phyloP scores from a whole-genome alignment of 805 yeast genomes.

The Saccharomyces kudriavzevii region DNA sequence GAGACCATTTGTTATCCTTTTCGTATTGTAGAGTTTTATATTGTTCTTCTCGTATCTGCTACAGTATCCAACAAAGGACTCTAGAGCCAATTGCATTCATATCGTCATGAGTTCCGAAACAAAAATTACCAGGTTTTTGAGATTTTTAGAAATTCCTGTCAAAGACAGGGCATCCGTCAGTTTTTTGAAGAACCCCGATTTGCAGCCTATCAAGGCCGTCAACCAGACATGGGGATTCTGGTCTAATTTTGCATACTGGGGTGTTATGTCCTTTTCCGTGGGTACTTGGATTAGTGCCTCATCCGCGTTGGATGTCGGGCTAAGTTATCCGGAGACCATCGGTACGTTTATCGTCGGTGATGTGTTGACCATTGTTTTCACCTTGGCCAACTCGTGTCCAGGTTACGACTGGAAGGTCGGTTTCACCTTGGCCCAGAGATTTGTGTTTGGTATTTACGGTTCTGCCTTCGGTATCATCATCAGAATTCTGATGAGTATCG shows the following conservation, averaged over 20 bases:
- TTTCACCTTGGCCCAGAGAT: constrained; percentile 38
- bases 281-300: constrained; percentile 41
- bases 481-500: constrained; percentile 38
- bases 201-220: constrained; percentile 21
- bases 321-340: constrained; percentile 39
- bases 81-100: not conserved
- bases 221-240: constrained; percentile 35
- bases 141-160: constrained; percentile 27
- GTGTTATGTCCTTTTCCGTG: constrained; percentile 37
- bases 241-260: constrained; percentile 39
- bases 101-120: not conserved
- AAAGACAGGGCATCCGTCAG: constrained; percentile 25
- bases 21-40: not conserved
- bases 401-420: constrained; percentile 46
- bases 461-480: constrained; percentile 35
- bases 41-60: not conserved
- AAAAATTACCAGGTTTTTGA: constrained; percentile 2
- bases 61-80: not conserved
- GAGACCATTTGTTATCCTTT: not conserved
- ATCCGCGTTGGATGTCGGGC: constrained; percentile 38
- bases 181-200: constrained; percentile 30
- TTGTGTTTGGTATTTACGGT: constrained; percentile 41
- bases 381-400: constrained; percentile 40
- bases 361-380: constrained; percentile 35
- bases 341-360: constrained; percentile 42